phyloP scores from a whole-genome alignment of 305 asterid genomes.

The Ruellia speciosa region DNA sequence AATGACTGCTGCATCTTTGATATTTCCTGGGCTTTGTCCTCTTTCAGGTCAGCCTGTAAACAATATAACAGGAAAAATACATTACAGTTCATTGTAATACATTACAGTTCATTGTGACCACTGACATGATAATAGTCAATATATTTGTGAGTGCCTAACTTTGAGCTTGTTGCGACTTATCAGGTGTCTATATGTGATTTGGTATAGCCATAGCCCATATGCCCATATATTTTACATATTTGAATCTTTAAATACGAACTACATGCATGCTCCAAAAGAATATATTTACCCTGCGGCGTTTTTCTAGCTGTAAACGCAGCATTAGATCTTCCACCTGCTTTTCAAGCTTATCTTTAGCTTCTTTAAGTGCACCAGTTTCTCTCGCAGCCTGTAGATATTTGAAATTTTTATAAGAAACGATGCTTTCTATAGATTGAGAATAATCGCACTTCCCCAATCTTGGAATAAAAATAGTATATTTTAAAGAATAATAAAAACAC shows the following conservation, averaged over 20 bases:
- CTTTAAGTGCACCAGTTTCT: conserved; percentile 90
- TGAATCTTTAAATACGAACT: background rate
- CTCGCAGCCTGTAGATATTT: conserved; percentile 61
- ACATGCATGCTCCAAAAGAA: background rate
- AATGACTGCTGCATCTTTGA: conserved; percentile 42
- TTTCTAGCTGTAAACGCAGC: conserved; percentile 81
- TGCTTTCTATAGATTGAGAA: background rate
- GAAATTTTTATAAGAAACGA: conserved; percentile 20
- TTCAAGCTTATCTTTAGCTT: conserved; percentile 93
- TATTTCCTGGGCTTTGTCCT: conserved; percentile 48
- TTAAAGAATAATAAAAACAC: conserved; percentile 12
- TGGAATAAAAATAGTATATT: conserved; percentile 1
- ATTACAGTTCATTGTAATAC: too few species aligned
- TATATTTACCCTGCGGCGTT: conserved; percentile 74
- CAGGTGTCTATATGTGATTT: background rate
- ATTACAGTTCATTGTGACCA: background rate
- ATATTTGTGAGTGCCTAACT: background rate
- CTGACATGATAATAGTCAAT: background rate
- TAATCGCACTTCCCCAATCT: background rate
- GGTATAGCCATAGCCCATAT: background rate
- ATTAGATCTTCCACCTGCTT: conserved; percentile 92
- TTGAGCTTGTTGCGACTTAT: background rate
- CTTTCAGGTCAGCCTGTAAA: conserved; percentile 75
- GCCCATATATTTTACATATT: background rate
- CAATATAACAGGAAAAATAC: background rate